Base-by-base conservation (phyloP, 163 green algal genomes). In the Scenedesmus sp. region DNA sequence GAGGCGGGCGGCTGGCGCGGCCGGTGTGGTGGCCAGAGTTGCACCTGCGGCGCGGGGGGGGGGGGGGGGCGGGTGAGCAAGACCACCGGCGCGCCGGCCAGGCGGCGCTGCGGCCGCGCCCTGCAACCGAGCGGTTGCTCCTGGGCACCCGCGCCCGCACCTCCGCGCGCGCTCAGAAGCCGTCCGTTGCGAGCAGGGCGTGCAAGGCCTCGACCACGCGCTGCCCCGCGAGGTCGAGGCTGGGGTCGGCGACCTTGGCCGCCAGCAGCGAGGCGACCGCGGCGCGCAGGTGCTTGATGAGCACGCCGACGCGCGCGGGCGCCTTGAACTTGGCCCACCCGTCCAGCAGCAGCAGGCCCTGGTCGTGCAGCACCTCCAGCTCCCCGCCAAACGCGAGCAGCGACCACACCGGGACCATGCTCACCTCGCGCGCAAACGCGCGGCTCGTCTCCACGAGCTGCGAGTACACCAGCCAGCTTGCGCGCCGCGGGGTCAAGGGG, bases 361-460 rank as follows among this genome's bases (percentile, higher is more conserved):
- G 72, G 28, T 91, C 84, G 73, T 97, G 91, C 17, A 90, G 50
- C 24, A 97, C 92, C 22, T 77, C 77, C 17, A 97, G 24, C 39
- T 65, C 22, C 36, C 95, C 96, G 2, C 93, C 95, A 84, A 98
- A 98, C 4, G 98, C 85, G 36, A 98, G 86, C 73, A 98, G 71
- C 0, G 93, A 88, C 84, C 97, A 98, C 7, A 94, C 79, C 13
- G 93, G 92, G 28, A 95, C 91, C 85, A 93, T 94, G 67, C 80
- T 89, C 26, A 70, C 73, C 77, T 93, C 85, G 7, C 85, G 80
- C 11, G 88, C 67, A 60, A 86, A 87, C 26, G 84, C 57, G 51
- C 84, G 85, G 44, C 18, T 63, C 39, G 83, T 89, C 69, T 85
- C 51, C 4, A 62, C 29, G 26, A 97, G 91, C 57, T 96, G 91